A percentile compares a stretch with the other conserved stretches of the same genome.
Evolutionary conservation across 371 early-diverging fungal genomes (phyloP).

Genomic region (Parasitella parasitica): DNA sequence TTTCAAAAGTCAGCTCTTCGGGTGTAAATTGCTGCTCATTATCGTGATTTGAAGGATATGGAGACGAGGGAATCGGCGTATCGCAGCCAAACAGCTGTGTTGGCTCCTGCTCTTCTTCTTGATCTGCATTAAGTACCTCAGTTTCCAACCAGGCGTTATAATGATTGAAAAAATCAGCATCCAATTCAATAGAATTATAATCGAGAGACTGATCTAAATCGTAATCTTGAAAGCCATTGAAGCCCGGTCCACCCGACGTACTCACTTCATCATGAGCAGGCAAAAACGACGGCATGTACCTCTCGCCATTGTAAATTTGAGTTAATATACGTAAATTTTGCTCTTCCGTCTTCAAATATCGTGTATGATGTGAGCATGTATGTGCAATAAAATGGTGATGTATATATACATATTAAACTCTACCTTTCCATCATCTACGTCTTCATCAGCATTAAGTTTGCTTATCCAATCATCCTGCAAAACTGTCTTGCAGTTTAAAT

Average conservation of each 20-base stretch:
- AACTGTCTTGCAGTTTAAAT: constrained; percentile 63
- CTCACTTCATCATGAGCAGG: constrained; percentile 24
- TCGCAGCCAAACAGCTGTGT: neutral
- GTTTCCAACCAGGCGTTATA: neutral
- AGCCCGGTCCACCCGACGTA: neutral
- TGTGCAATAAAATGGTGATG: no score
- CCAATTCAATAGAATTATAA: constrained; percentile 41
- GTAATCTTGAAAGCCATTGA: neutral
- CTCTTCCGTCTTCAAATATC: constrained; percentile 51
- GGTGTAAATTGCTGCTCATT: neutral
- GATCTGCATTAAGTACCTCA: neutral
- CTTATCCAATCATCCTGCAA: constrained; percentile 75
- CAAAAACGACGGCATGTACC: constrained; percentile 49
- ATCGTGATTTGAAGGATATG: neutral
- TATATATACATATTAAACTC: no score
- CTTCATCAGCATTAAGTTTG: constrained; percentile 63
- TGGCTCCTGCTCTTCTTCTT: neutral
- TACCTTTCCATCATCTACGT: constrained; percentile 74
- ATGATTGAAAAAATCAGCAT: constrained; percentile 34
- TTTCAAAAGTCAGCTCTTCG: constrained; percentile 6
- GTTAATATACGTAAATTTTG: constrained; percentile 64
- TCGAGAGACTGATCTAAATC: constrained; percentile 3
- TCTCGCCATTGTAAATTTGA: constrained; percentile 59
- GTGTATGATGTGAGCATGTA: neutral
- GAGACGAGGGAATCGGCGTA: neutral